Base-by-base conservation (phyloP, 495 filamentous ascomycete genomes). In the Cryomyces minteri region DNA sequence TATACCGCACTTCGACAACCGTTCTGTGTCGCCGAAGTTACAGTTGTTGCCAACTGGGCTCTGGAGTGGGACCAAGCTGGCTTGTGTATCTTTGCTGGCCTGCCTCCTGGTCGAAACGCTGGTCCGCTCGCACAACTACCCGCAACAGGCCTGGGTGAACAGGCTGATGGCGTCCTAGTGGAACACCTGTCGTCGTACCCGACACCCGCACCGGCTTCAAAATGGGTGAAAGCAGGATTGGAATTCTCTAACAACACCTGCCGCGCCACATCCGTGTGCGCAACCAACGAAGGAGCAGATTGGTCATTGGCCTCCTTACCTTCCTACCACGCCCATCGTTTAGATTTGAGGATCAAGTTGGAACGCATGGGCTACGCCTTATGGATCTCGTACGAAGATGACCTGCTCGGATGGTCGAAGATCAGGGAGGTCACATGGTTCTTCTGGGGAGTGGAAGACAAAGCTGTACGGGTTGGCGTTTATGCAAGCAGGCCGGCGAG, bases 381-480 rank as follows among this genome's bases (percentile, higher is more conserved):
- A 29, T 74, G 71, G 71, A 65, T 76, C 40, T 76, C 67, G 68
- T 76, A 74, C 46, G 68, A 71, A 50, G 54, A 57, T n/a, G 64
- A 59, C 1, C 64, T 64, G 1, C 60, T 65, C 40, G 64, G 65
- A 8, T 76, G 72, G 72, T 69, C 69, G 61, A 76, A 76, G 55
- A 50, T 76, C 56, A 53, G 72, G 6, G 72, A 76, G 52, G 70
- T 76, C 30, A 72, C 69, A 6, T 73, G 70, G 68, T 76, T 76
- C 52, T 76, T 76, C 50, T 74, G 70, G 54, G 71, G 71, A 8
- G 68, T 74, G 11, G 71, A 76, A 50, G 71, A 76, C 48, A 76
- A 76, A 54, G 68, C 62, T 38, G 61, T 76, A 28, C 63, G 72
- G 47, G 69, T 75, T 30, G 72, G 72, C 4, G 69, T 71, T 12